Evolutionary conservation across 225 moss, liverwort and hornwort species (phyloP).

Genomic region (Physcomitrellopsis africana): DNA sequence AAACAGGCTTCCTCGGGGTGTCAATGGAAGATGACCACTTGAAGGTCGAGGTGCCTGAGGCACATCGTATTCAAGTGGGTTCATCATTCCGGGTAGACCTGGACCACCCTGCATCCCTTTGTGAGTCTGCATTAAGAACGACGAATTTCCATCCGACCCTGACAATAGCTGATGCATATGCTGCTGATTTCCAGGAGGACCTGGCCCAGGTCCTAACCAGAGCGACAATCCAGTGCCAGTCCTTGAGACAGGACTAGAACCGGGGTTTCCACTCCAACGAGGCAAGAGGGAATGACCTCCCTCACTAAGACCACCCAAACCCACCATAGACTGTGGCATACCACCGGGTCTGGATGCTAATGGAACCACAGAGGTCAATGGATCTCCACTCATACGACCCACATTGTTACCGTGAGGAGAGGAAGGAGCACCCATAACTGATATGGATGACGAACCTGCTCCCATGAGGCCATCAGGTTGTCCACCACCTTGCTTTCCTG

Average conservation of each 20-base stretch:
- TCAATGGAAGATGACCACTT: constrained; percentile 67
- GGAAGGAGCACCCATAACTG: constrained; percentile 86
- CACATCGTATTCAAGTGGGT: constrained; percentile 83
- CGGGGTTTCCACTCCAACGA: constrained; percentile 70
- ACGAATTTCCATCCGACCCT: constrained; percentile 75
- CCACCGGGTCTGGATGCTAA: constrained; percentile 64
- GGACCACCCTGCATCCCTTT: constrained; percentile 78
- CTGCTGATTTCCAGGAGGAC: constrained; percentile 73
- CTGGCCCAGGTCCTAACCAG: constrained; percentile 95
- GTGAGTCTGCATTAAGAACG: constrained; percentile 73
- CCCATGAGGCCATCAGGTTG: constrained; percentile 76
- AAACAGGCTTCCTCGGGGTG: constrained; percentile 72
- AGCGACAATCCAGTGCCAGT: constrained; percentile 83
- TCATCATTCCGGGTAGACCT: constrained; percentile 72
- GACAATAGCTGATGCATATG: constrained; percentile 75
- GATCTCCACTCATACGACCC: constrained; percentile 79
- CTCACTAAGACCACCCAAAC: constrained; percentile 69
- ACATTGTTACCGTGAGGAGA: constrained; percentile 83
- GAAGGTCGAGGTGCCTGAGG: constrained; percentile 80
- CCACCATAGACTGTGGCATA: constrained; percentile 65
- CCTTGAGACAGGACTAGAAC: constrained; percentile 65
- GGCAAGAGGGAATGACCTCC: constrained; percentile 66
- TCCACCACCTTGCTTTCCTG: constrained; percentile 87
- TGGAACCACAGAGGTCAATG: constrained; percentile 70
- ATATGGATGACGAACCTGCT: constrained; percentile 83